Conservation (phyloP, 176 grass and related monocot genomes). For the Carex littledalei region DNA sequence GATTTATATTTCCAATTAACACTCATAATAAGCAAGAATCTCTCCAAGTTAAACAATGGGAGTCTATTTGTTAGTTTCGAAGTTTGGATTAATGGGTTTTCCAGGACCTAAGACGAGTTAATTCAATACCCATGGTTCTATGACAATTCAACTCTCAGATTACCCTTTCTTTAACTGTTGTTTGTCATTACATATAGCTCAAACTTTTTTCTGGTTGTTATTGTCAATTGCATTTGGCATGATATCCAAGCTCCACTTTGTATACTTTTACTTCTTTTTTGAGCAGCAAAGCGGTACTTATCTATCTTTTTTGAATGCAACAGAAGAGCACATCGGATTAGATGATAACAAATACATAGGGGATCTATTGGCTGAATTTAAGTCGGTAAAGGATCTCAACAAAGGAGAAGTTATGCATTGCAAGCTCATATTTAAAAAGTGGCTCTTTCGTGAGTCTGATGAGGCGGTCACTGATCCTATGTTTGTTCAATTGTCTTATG, state of each 20-base stretch:
- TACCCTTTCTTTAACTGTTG: not conserved
- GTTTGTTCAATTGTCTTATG: conserved; percentile 97
- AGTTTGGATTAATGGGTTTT: not conserved
- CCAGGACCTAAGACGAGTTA: not conserved
- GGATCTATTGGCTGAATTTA: conserved; percentile 96
- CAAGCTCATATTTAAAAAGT: conserved; percentile 98
- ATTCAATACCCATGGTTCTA: conserved; percentile 1
- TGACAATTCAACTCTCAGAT: not conserved
- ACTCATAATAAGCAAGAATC: not conserved
- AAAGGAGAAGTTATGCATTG: conserved; percentile 98
- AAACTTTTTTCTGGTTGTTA: not conserved
- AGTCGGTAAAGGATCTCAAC: conserved; percentile 81
- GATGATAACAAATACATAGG: conserved; percentile 99
- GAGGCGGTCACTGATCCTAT: conserved; percentile 96
- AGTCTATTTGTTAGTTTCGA: not conserved
- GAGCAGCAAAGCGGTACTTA: not conserved
- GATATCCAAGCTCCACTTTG: not conserved
- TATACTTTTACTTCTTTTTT: not conserved
- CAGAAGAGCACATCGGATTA: conserved; percentile 94
- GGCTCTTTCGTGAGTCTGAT: conserved; percentile 93
- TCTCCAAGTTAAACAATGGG: not conserved
- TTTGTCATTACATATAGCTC: not conserved
- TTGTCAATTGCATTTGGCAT: not conserved
- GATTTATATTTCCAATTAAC: not conserved
- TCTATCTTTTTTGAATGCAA: not conserved